These are phyloP conservation scores for Aspergillus hancockii DNA, from an alignment of 495 filamentous ascomycete genomes.

Conservation along the genomic window DNA sequence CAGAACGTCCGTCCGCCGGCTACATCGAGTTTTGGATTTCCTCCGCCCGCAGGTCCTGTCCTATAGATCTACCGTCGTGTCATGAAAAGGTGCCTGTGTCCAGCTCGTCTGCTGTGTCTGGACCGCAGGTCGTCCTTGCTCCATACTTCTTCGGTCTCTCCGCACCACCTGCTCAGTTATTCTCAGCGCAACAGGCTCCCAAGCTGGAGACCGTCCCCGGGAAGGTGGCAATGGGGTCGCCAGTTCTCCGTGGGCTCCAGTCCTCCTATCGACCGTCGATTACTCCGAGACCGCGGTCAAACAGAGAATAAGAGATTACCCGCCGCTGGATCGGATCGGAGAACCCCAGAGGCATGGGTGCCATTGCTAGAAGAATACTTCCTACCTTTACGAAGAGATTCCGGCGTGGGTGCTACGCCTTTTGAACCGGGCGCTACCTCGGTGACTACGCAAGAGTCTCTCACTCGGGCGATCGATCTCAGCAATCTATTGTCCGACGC, in stretches of 20 bases:
- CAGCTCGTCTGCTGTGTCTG: constrained; percentile 40
- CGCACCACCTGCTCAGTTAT: background rate
- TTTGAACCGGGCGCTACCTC: constrained; percentile 11
- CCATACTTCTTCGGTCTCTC: constrained; percentile 10
- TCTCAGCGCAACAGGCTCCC: constrained; percentile 5
- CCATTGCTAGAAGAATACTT: constrained; percentile 46
- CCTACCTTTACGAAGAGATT: constrained; percentile 31
- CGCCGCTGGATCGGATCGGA: constrained; percentile 12
- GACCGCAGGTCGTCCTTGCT: constrained; percentile 29
- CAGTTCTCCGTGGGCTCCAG: constrained; percentile 19
- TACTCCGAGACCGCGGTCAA: constrained; percentile 6
- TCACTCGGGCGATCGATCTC: constrained; percentile 26
- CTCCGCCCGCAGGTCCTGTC: constrained; percentile 31
- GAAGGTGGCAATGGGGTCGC: constrained; percentile 26
- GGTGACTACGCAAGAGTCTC: constrained; percentile 17
- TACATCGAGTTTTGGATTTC: constrained; percentile 39
- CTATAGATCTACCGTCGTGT: constrained; percentile 35
- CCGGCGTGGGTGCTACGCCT: constrained; percentile 11
- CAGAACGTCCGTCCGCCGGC: constrained; percentile 26
- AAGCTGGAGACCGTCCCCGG: constrained; percentile 13
- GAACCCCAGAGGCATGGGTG: constrained; percentile 40
- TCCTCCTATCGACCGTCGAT: constrained; percentile 9
- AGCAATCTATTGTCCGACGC: constrained; percentile 29
- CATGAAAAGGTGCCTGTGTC: constrained; percentile 47
- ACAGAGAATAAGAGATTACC: constrained; percentile 14